Base-by-base conservation (phyloP, 2,329 filamentous ascomycete genomes). In the Chrysoporthe puriensis region DNA sequence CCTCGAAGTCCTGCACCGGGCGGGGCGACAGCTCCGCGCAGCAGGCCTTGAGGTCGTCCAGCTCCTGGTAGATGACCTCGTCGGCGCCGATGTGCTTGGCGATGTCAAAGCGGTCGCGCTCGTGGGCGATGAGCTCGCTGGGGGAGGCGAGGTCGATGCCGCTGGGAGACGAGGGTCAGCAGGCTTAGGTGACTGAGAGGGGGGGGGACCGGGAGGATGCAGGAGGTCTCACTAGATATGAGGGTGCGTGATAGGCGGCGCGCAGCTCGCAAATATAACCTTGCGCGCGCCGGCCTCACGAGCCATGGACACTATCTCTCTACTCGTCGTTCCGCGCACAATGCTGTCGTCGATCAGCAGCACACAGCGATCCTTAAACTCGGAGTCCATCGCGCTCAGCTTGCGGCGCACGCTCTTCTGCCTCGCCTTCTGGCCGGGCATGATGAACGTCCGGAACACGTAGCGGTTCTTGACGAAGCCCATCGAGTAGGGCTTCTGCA, bases 351-450 rank as follows among this genome's bases (percentile, higher is more conserved):
- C 95, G 1, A 97, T 92, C 0, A 98, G 82, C 13, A 94, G 84
- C 8, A 98, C 91, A 68, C 90, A 91, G 73, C 91, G 90, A 72
- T 87, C 92, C 67, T 89, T 84, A 79, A 97, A 97, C 76, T 97
- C 94, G 48, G 90, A 89, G 36, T 90, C 88, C 79, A 97, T 97
- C 26, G 94, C 88, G 69, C 92, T 95, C 50, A 98, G 85, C 81
- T 98, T 98, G 61, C 94, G 88, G 4, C 95, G 90, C 11, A 98
- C 93, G 72, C 93, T 91, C 80, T 95, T 95, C 74, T 96, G 88
- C 4, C 94, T 86, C 21, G 89, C 86, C 72, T 88, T 88, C 78
- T 97, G 94, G 40, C 91, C 91, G 1, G 94, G 83, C 68, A 80
- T 91, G 71, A 77, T 76, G 70, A 76, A 94, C 0, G 92, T 95